Conservation (phyloP, 257 asterid species). For the Plectranthus barbatus region DNA sequence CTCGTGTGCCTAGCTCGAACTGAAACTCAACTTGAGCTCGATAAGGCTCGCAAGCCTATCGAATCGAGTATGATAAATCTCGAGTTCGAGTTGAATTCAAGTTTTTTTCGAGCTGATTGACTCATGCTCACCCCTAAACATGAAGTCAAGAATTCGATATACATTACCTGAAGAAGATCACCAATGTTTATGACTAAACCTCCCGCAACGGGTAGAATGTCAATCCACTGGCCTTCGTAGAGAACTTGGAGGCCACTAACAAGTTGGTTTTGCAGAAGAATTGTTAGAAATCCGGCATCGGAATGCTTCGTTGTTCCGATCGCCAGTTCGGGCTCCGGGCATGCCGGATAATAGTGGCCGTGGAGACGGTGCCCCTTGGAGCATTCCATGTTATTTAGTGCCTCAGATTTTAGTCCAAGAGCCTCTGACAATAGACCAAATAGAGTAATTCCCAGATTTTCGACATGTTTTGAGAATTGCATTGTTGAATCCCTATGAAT, state of each 20-base stretch:
- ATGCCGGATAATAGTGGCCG: slow-evolving; percentile 31
- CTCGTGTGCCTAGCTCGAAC: too few relatives aligned
- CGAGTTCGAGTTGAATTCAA: too few relatives aligned
- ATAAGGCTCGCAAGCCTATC: too few relatives aligned
- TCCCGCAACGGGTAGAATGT: slow-evolving; percentile 24
- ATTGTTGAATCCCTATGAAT: slow-evolving; percentile 14
- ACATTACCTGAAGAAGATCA: slow-evolving; percentile 44
- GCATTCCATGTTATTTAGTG: slow-evolving; percentile 5
- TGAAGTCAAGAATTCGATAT: too few relatives aligned
- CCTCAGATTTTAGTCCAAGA: slow-evolving; percentile 18
- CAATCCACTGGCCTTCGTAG: slow-evolving; percentile 23
- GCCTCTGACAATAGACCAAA: too few relatives aligned
- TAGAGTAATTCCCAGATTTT: slow-evolving; percentile 10
- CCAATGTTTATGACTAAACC: slow-evolving; percentile 30
- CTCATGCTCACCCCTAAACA: too few relatives aligned
- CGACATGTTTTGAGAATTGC: slow-evolving; percentile 21
- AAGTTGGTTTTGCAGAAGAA: too few relatives aligned
- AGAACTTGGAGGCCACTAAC: slow-evolving; percentile 25
- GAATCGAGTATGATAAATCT: too few relatives aligned
- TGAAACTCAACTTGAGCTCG: too few relatives aligned
- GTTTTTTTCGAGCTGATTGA: too few relatives aligned
- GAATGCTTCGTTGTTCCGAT: slow-evolving; percentile 27
- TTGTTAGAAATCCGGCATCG: slow-evolving; percentile 30
- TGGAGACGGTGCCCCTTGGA: slow-evolving; percentile 25
- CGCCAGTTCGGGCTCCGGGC: too few relatives aligned